Percentiles rank a stretch among this genome's conserved stretches.
phyloP scores from a whole-genome alignment of 148 eudicot genomes.

The Chenopodium berlandieri region DNA sequence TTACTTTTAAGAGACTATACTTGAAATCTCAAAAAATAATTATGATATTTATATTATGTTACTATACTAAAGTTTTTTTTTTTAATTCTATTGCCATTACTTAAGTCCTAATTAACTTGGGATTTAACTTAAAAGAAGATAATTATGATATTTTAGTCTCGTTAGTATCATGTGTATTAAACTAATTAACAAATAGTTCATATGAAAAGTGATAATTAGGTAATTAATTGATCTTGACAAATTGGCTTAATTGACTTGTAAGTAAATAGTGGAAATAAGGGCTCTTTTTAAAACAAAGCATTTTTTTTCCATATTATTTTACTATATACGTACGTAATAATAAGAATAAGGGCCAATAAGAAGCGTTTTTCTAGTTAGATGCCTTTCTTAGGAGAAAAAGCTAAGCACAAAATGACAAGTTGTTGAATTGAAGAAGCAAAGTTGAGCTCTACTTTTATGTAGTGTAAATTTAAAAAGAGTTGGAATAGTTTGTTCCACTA shows the following conservation, averaged over 20 bases:
- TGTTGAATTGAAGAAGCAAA: neutral
- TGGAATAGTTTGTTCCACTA: neutral
- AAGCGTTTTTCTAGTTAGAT: neutral
- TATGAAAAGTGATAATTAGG: neutral
- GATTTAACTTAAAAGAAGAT: no score
- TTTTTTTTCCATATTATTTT: neutral
- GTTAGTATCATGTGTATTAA: no score
- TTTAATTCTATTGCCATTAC: no score
- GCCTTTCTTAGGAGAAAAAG: neutral
- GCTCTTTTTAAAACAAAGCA: neutral
- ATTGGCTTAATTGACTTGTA: neutral
- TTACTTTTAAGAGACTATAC: neutral
- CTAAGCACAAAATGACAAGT: neutral
- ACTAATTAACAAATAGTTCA: no score
- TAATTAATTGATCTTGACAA: neutral
- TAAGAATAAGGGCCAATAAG: neutral
- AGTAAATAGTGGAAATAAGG: neutral
- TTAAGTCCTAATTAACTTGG: no score
- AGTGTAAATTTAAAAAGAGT: neutral
- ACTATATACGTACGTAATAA: no score
- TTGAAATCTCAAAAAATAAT: neutral
- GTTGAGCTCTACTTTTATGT: neutral
- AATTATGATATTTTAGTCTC: no score
- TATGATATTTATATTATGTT: no score
- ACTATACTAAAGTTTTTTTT: no score